Evolutionary conservation across 2,329 filamentous ascomycete species (phyloP).

Genomic region (Diplocarpon mali): DNA sequence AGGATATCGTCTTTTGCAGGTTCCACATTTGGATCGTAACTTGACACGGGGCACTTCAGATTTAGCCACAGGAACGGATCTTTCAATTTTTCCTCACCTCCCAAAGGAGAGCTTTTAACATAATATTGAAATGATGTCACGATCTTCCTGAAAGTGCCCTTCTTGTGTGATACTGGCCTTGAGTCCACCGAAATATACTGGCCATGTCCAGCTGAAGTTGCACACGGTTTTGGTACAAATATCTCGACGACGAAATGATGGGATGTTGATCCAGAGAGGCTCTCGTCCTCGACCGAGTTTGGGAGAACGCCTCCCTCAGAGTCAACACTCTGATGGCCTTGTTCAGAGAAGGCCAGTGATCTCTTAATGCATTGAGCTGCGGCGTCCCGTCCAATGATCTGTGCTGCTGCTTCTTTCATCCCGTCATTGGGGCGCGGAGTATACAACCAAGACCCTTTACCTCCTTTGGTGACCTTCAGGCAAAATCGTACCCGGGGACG

Average conservation of each 20-base stretch:
- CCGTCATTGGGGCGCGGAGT: constrained; percentile 40
- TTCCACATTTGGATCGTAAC: constrained; percentile 63
- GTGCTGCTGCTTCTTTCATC: constrained; percentile 47
- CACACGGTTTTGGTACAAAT: constrained; percentile 43
- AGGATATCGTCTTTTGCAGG: constrained; percentile 62
- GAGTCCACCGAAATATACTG: constrained; percentile 58
- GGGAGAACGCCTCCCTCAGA: not conserved
- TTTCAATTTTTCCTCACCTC: constrained; percentile 26
- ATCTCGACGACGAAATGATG: constrained; percentile 39
- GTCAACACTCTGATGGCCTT: not conserved
- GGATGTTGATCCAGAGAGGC: not conserved
- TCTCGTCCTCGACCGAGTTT: not conserved
- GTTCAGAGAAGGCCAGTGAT: constrained; percentile 14
- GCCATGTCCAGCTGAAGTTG: constrained; percentile 37
- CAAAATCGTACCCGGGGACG: constrained; percentile 50
- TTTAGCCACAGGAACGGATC: constrained; percentile 54
- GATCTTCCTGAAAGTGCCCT: constrained; percentile 51
- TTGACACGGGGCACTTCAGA: constrained; percentile 48
- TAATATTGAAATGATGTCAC: constrained; percentile 40
- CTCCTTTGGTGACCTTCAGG: constrained; percentile 45
- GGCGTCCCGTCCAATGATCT: constrained; percentile 48
- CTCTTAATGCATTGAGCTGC: constrained; percentile 41
- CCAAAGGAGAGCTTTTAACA: constrained; percentile 28
- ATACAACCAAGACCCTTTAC: constrained; percentile 48
- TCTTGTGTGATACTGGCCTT: constrained; percentile 46